Conservation (phyloP, 305 asterid species). For the Solanum aculeatissimum region DNA sequence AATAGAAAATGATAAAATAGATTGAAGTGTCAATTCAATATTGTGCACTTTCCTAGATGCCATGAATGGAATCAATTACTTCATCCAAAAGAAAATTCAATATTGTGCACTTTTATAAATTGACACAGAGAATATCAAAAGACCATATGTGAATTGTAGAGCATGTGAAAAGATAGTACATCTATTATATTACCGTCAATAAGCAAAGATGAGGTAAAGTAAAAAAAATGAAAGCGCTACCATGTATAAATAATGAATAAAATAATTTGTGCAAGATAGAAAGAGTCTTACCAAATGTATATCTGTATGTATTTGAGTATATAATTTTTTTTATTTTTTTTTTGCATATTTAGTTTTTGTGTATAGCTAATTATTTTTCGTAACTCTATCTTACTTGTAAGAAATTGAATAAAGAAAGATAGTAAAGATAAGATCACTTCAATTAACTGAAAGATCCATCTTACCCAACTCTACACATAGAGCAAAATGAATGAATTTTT, state of each 20-base stretch:
- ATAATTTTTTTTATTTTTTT: not conserved
- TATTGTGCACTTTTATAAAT: not conserved
- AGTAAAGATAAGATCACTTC: not conserved
- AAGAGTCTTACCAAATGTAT: not conserved
- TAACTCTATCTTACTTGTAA: not conserved
- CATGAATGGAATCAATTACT: too few species aligned
- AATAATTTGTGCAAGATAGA: too few species aligned
- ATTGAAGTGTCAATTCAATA: not conserved
- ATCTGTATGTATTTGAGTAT: not conserved
- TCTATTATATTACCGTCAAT: not conserved
- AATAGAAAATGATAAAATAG: not conserved
- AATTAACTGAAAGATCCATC: not conserved
- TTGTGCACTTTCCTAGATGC: not conserved
- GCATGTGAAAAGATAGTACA: not conserved
- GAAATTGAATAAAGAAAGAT: not conserved
- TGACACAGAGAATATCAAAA: not conserved
- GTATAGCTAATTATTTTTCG: not conserved
- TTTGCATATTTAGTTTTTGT: not conserved
- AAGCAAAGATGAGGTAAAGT: not conserved
- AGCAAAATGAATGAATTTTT: not conserved
- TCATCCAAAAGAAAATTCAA: too few species aligned
- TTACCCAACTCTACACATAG: not conserved
- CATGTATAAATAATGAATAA: too few species aligned
- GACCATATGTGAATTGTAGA: not conserved
- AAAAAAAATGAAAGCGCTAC: too few species aligned